Evolutionary conservation across 441 rosid genomes (phyloP).

Genomic region (Theobroma grandiflorum): DNA sequence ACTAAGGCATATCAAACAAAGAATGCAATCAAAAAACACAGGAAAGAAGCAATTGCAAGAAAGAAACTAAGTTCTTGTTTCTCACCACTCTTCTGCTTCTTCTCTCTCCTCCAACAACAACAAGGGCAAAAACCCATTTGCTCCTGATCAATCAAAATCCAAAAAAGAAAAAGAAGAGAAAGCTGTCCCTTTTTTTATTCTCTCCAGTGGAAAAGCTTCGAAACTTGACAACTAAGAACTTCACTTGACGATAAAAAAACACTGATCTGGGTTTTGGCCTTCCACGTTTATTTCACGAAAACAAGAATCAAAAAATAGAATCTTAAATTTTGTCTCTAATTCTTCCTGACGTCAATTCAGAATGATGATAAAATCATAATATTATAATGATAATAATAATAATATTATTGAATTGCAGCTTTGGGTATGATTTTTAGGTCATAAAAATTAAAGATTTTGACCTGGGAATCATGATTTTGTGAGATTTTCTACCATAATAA

Average conservation of each 20-base stretch:
- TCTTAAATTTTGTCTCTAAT: slow-evolving; percentile 1
- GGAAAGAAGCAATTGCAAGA: background rate
- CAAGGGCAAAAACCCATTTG: slow-evolving; percentile 65
- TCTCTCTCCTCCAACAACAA: slow-evolving; percentile 49
- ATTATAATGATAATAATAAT: too few relatives aligned
- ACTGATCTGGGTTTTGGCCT: background rate
- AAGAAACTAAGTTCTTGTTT: background rate
- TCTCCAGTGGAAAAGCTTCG: background rate
- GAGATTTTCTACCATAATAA: slow-evolving; percentile 10
- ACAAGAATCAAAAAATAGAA: slow-evolving; percentile 5
- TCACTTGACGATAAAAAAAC: background rate
- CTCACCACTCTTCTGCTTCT: slow-evolving; percentile 31
- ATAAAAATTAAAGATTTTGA: background rate
- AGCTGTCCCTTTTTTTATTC: background rate
- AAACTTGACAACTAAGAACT: background rate
- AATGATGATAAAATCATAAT: background rate
- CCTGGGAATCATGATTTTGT: slow-evolving; percentile 1
- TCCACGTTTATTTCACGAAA: slow-evolving; percentile 15
- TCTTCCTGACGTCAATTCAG: slow-evolving; percentile 21
- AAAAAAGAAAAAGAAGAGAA: slow-evolving; percentile 7
- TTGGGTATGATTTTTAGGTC: too few relatives aligned
- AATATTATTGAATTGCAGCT: too few relatives aligned
- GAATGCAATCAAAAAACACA: background rate
- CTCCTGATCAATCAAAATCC: background rate
- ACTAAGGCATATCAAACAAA: background rate